phyloP scores from a whole-genome alignment of 75 land plant genomes.

The Chamaecyparis obtusa region DNA sequence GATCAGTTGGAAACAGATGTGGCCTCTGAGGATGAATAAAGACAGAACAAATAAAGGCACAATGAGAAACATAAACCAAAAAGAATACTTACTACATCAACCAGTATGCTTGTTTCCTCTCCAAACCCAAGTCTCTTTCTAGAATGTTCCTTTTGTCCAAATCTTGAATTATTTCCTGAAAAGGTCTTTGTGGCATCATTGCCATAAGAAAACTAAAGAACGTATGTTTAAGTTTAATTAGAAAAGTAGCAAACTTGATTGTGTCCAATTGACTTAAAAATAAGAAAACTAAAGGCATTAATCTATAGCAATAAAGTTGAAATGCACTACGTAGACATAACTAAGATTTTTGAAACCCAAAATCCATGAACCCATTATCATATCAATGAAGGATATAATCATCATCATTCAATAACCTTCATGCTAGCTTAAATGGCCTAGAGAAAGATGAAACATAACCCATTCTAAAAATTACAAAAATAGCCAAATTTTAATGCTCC shows the following conservation, averaged over 20 bases:
- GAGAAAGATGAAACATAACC: background rate
- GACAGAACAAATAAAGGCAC: background rate
- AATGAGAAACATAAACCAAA: background rate
- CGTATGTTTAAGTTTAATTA: background rate
- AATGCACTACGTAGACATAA: background rate
- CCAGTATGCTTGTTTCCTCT: constrained; percentile 3
- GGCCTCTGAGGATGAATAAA: background rate
- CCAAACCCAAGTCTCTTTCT: background rate
- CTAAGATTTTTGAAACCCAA: background rate
- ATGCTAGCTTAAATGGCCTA: background rate
- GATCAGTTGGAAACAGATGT: background rate
- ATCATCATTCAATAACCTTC: background rate
- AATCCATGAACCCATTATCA: background rate
- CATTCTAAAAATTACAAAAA: background rate
- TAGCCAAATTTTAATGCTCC: background rate
- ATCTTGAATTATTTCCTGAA: background rate
- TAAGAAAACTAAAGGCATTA: background rate
- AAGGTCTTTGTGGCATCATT: background rate
- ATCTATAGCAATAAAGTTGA: background rate
- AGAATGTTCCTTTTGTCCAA: background rate
- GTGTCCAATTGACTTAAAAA: background rate
- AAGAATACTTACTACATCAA: background rate
- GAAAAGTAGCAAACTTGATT: background rate
- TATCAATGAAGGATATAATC: background rate
- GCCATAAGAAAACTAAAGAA: constrained; percentile 2